Evolutionary conservation across 1,284 basidiomycete species (phyloP), one percentile per base, ranked within the genome.

Genomic region (Pisolithus thermaeus): DNA sequence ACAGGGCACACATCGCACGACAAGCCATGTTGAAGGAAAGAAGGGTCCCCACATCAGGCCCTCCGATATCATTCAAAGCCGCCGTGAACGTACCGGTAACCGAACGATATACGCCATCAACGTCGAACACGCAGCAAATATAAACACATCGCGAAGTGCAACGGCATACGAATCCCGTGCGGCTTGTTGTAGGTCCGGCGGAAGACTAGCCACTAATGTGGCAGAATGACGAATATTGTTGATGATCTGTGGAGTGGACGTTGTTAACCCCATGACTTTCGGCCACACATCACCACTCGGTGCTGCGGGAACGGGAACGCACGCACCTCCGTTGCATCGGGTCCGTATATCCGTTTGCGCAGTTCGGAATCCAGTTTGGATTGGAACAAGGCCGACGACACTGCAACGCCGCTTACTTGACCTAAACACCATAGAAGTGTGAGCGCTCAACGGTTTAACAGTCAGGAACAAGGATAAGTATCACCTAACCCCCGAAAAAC

Each of bases 351-450:
- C 2, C 85, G 78, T 45, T 75, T 69, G 23, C 73, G 73, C 28
- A 94, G 73, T 59, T 90, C 81, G 1, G 59, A 58, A 46, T 80
- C 80, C 27, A 94, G 75, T 38, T 75, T 72, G 3, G 78, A 78
- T 61, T 94, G 92, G 68, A 93, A 88, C 9, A 93, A 69, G 0
- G 87, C 87, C 0, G 90, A 86, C 1, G 87, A 81, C n/a, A 88
- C 69, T 0, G 87, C 88, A 1, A 94, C 90, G 5, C 91, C 91
- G 11, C 80, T 78, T 5, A 93, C 90, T 75, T 94, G 91, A 30
- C 90, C 90, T 80, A 59, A 54, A 47, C 60, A 66, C 36, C 14
- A 27, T 8, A 45, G 8, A 45, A 35, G 44, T 18, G 28, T 22
- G 30, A 46, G 27, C 32, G 18, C 18, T 36, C 4, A 41, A 9